Evolutionary conservation across 768 basidiomycete species (phyloP), one percentile per base, ranked within the genome.

Genomic region (Sutorius australiensis): DNA sequence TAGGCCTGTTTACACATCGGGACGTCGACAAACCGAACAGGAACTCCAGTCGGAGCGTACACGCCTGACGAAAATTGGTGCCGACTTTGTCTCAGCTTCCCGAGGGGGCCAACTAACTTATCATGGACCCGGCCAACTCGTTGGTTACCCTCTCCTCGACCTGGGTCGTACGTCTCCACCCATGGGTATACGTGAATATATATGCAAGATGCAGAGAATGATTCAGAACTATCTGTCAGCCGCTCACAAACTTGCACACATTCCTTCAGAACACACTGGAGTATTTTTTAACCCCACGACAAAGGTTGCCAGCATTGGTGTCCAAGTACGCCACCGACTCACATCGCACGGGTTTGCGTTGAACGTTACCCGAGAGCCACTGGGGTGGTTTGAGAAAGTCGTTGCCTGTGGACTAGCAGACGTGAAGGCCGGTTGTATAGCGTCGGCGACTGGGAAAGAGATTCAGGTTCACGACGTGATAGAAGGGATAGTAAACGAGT

Each of bases 111-210:
- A 98, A 72, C 79, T 93, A 52, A 99, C 97, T 2, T 99, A 92
- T 70, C 97, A 99, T 68, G 97, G 97, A 0, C 95, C 97, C 2
- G 97, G 97, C 6, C 97, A 99, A 72, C 77, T 99, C 62, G 89
- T 98, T 14, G 97, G 94, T 28, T 99, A 99, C 67, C 92, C 94
- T 2, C 77, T 98, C 47, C 76, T 98, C 46, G 95, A 98, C 73
- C 80, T 98, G 17, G 82, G 82, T n/a, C 83, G 85, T 32, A 83
- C 87, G 61, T 74, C 80, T 41, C 91, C 94, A 8, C 74, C 86
- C 47, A 75, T 82, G 66, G 77, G 84, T 51, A 82, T 86, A 54
- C 83, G 87, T 44, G 84, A 86, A 57, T 98, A 97, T 67, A 87
- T 98, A 38, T 90, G 88, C 69, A 80, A 78, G 41, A 77, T 98